These are phyloP conservation scores for Phalaenopsis equestris DNA, from an alignment of 106 monocot species.

Conservation along the genomic window DNA sequence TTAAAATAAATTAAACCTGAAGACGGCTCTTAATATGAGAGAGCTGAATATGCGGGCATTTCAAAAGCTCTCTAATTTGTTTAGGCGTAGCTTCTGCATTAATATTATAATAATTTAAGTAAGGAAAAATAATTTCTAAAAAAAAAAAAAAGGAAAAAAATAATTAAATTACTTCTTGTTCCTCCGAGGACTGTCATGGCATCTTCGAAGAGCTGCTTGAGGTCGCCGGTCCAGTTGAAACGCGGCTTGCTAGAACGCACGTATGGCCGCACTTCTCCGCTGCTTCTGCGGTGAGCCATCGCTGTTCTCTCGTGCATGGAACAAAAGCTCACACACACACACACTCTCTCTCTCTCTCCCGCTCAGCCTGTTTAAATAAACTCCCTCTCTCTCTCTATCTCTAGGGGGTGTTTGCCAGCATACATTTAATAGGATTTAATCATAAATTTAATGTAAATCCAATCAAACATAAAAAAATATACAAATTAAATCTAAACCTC, in stretches of 20 bases:
- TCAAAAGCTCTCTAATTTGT: slow-evolving; percentile 7
- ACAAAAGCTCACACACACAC: background rate
- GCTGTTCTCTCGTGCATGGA: slow-evolving; percentile 4
- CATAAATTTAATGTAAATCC: no score
- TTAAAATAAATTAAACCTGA: background rate
- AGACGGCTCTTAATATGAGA: slow-evolving; percentile 10
- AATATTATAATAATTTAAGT: background rate
- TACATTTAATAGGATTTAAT: no score
- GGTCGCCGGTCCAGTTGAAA: slow-evolving; percentile 9
- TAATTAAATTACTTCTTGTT: slow-evolving; percentile 2
- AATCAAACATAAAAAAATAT: no score
- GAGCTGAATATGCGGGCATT: slow-evolving; percentile 9
- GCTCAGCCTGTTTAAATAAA: slow-evolving; percentile 4
- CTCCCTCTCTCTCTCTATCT: background rate
- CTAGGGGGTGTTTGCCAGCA: background rate
- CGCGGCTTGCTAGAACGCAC: slow-evolving; percentile 10
- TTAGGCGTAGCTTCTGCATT: slow-evolving; percentile 6
- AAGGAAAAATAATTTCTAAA: no score
- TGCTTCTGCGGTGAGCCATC: slow-evolving; percentile 8
- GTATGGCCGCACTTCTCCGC: slow-evolving; percentile 8
- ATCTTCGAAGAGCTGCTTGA: slow-evolving; percentile 9
- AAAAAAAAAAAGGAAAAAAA: background rate
- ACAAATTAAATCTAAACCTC: no score
- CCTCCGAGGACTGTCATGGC: slow-evolving; percentile 4
- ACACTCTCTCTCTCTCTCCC: background rate